Base-by-base conservation (phyloP, 108 stramenopile species). In the Cyclotella atomus region DNA sequence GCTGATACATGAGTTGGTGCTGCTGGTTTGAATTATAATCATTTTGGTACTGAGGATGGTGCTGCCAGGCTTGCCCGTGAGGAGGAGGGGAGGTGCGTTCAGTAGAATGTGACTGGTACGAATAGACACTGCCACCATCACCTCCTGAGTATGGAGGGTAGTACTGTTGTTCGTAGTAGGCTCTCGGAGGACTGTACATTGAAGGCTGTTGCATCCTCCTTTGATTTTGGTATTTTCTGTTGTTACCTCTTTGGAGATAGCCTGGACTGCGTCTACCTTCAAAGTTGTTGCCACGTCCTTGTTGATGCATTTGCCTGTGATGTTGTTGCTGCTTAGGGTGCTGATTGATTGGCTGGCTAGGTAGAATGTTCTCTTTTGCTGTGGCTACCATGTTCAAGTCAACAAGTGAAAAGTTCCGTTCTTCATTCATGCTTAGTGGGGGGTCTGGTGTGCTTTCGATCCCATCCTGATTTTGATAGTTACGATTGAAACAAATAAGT, bases 361-460 rank as follows among this genome's bases (percentile, higher is more conserved):
- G n/a, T n/a, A n/a, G n/a, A 9, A 7, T 35, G 49, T 55, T 67
- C 53, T 82, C 73, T 68, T 87, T 87, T 46, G 52, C 20, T 53
- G 83, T 89, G 10, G 89, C 89, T 4, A 89, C 83, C 15, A 71
- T 38, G 56, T 81, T 87, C 52, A 92, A 76, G 66, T 92, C 87
- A 62, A 92, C 86, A 21, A 83, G 70, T 12, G 87, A 88, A 56
- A 88, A 92, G 52, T 92, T 88, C 21, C 79, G 52, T 45, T 90
- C 87, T 23, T 41, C 17, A 72, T 94, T 91, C 70, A 91, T 88
- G 53, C 68, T 86, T 32, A 71, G 71, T 28, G 93, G 93, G 10
- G 93, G 89, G 20, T 75, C 52, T 27, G 93, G 93, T 24, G 93
- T 94, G 75, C 93, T 94, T 5, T 84, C 86, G 47, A 94, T 78